Evolutionary conservation across 108 stramenopile genomes (phyloP).

Genomic region (Nitzschia sp.): DNA sequence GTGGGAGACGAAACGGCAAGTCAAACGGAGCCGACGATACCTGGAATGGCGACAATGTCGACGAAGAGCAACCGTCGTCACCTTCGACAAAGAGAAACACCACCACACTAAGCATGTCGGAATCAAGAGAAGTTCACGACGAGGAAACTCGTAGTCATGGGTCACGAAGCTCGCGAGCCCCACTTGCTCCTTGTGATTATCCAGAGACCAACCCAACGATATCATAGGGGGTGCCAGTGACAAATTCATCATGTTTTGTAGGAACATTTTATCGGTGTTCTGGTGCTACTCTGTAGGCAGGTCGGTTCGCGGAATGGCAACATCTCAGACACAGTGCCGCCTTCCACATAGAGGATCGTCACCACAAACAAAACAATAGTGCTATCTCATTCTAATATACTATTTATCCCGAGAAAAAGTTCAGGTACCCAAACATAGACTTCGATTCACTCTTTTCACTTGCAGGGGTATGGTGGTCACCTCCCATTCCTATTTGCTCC

Average conservation of each 20-base stretch:
- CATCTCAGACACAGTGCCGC: background rate
- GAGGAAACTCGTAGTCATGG: background rate
- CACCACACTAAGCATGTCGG: background rate
- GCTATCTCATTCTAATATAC: no score
- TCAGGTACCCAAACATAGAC: constrained; percentile 22
- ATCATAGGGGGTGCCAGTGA: no score
- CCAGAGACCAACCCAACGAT: no score
- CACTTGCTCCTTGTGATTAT: no score
- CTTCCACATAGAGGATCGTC: no score
- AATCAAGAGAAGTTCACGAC: background rate
- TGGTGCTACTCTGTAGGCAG: no score
- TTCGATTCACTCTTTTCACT: constrained; percentile 1
- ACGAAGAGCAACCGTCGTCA: background rate
- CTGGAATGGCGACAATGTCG: background rate
- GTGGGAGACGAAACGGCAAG: background rate
- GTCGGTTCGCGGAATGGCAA: no score
- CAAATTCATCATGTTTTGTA: no score
- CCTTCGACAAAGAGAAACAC: background rate
- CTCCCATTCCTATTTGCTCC: constrained; percentile 24
- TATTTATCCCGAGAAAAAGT: constrained; percentile 14
- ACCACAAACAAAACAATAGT: no score
- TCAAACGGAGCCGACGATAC: background rate
- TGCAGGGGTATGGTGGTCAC: background rate
- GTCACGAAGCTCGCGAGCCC: no score
- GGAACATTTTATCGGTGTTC: no score